Evolutionary conservation across 352 stramenopile species (phyloP).

Genomic region (Pythium apleroticum): DNA sequence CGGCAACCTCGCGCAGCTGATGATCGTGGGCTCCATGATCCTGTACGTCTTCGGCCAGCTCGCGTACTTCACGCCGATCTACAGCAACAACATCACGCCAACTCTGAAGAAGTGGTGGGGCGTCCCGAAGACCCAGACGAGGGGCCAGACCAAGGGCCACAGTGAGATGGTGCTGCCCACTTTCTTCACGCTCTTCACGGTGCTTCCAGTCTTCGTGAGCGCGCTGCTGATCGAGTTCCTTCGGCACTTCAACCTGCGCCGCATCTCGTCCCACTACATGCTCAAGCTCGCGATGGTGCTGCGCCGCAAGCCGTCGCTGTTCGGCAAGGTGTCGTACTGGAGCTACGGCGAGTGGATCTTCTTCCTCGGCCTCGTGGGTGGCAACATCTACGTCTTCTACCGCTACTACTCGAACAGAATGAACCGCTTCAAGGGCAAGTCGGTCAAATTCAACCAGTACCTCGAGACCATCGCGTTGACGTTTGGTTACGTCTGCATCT

Average conservation of each 20-base stretch:
- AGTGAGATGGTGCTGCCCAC: slow-evolving; percentile 51
- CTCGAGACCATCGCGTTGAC: slow-evolving; percentile 24
- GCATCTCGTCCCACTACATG: slow-evolving; percentile 30
- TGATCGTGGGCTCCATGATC: slow-evolving; percentile 31
- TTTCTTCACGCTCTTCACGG: slow-evolving; percentile 45
- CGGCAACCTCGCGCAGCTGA: slow-evolving; percentile 30
- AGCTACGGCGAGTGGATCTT: slow-evolving; percentile 48
- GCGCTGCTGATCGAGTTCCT: slow-evolving; percentile 44
- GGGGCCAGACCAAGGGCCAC: slow-evolving; percentile 24
- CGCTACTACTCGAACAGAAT: slow-evolving; percentile 7
- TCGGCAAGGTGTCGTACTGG: slow-evolving; percentile 30
- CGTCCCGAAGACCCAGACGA: slow-evolving; percentile 17
- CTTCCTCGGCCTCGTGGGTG: slow-evolving; percentile 23
- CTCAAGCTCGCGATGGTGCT: slow-evolving; percentile 37
- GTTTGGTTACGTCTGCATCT: slow-evolving; percentile 36
- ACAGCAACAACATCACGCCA: slow-evolving; percentile 14
- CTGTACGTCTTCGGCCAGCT: slow-evolving; percentile 34
- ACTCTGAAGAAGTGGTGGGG: too few species aligned
- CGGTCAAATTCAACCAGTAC: slow-evolving; percentile 18
- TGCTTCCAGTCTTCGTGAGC: slow-evolving; percentile 39
- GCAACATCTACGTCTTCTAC: slow-evolving; percentile 26
- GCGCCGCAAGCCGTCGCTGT: slow-evolving; percentile 39
- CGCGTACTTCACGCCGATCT: slow-evolving; percentile 28
- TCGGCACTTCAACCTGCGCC: slow-evolving; percentile 38
- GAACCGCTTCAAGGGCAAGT: slow-evolving; percentile 6